Conservation (phyloP, 1,284 basidiomycete species). For the Austroboletus novae-zelandiae region DNA sequence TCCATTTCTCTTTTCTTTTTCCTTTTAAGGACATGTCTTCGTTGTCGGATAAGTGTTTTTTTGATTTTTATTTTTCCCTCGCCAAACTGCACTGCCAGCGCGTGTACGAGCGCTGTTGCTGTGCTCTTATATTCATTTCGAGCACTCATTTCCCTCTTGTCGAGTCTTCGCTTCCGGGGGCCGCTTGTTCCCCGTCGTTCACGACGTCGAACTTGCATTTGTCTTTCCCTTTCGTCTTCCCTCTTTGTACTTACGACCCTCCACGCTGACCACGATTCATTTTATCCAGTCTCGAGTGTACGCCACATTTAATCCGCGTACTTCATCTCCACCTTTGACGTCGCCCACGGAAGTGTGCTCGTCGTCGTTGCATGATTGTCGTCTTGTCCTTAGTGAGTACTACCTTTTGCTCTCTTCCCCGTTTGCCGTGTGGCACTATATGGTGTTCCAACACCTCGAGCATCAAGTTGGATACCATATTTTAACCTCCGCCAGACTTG, state of each 20-base stretch:
- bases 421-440: conserved; percentile 5
- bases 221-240: conserved; percentile 30
- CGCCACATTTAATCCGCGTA: conserved; percentile 29
- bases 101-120: conserved; percentile 17
- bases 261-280: conserved; percentile 53
- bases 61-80: conserved; percentile 16
- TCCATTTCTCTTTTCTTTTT: conserved; percentile 13
- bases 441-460: conserved; percentile 1
- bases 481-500: conserved; percentile 8
- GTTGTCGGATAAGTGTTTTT: conserved; percentile 11
- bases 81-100: conserved; percentile 11
- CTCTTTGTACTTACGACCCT: conserved; percentile 45
- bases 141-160: conserved; percentile 24
- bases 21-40: conserved; percentile 16
- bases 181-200: conserved; percentile 33
- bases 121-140: conserved; percentile 33
- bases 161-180: conserved; percentile 26
- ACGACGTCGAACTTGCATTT: conserved; percentile 21
- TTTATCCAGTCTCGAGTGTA: conserved; percentile 33
- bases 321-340: conserved; percentile 8
- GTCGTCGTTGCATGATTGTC: conserved; percentile 31
- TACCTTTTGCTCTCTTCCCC: conserved; percentile 8
- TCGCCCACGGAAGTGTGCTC: conserved; percentile 18
- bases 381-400: conserved; percentile 23
- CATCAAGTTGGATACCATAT: conserved; percentile 14